phyloP scores from a whole-genome alignment of 1,139 yeast genomes.

The Yamadazyma pseudoaaseri region DNA sequence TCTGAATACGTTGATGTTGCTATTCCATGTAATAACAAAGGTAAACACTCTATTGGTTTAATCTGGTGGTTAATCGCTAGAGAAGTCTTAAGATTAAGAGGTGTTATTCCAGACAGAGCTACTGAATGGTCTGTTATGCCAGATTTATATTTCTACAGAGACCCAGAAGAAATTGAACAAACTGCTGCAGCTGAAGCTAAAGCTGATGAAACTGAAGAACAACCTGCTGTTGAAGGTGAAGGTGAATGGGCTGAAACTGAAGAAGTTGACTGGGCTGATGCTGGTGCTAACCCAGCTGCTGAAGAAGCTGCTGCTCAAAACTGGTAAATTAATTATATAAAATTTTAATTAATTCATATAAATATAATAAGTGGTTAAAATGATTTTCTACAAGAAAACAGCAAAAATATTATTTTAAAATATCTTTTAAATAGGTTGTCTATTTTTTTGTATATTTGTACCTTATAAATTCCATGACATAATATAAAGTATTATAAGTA shows the following conservation, averaged over 20 bases:
- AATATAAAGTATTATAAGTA: constrained; percentile 7
- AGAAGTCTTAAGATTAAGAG: constrained; percentile 99
- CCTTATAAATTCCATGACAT: constrained; percentile 22
- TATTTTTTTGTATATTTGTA: constrained; percentile 20
- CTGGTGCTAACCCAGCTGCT: constrained; percentile 67
- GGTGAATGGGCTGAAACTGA: constrained; percentile 57
- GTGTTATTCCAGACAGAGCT: constrained; percentile 94
- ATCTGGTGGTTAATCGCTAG: constrained; percentile 99
- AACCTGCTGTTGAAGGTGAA: constrained; percentile 49
- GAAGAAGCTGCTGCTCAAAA: constrained; percentile 75
- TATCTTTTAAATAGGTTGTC: constrained; percentile 7
- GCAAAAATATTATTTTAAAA: constrained; percentile 1
- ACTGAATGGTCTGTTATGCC: constrained; percentile 99
- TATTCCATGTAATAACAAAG: constrained; percentile 99
- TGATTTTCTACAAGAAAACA: neutral
- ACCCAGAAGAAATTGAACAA: constrained; percentile 98
- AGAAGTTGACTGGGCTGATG: constrained; percentile 64
- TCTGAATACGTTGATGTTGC: constrained; percentile 99
- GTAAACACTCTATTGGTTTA: constrained; percentile 99
- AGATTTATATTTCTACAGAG: constrained; percentile 99
- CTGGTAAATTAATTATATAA: constrained; percentile 35
- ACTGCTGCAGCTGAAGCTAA: constrained; percentile 67
- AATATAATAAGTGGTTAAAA: constrained; percentile 5
- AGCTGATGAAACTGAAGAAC: constrained; percentile 49
- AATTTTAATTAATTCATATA: constrained; percentile 12